phyloP scores from a whole-genome alignment of 2,329 filamentous ascomycete genomes.

The Neoarthrinium moseri region DNA sequence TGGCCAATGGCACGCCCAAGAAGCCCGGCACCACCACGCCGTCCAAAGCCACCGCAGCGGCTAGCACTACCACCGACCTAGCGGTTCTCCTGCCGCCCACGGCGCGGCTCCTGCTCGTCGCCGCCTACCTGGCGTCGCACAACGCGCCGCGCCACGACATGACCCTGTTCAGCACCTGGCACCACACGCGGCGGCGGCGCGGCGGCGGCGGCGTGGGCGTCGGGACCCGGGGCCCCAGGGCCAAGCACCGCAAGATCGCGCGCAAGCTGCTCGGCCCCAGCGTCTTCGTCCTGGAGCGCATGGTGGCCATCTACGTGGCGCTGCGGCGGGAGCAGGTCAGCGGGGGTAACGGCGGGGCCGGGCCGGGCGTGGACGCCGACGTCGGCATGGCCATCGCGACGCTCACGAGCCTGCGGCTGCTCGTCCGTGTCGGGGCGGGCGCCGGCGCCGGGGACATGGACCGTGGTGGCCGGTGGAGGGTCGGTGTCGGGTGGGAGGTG shows the following conservation, averaged over 20 bases:
- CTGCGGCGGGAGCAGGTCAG: constrained; percentile 56
- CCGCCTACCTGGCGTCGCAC: constrained; percentile 79
- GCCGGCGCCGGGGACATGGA: constrained; percentile 68
- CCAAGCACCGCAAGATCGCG: constrained; percentile 69
- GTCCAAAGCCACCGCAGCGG: background rate
- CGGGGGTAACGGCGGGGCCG: constrained; percentile 22
- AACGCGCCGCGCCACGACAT: constrained; percentile 73
- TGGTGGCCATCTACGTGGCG: constrained; percentile 74
- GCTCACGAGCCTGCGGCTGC: constrained; percentile 65
- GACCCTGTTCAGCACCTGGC: constrained; percentile 72
- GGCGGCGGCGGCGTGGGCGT: constrained; percentile 38
- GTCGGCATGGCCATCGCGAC: constrained; percentile 68
- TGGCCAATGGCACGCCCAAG: constrained; percentile 10
- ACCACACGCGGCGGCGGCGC: constrained; percentile 50
- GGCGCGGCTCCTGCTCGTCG: constrained; percentile 70
- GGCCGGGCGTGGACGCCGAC: constrained; percentile 48
- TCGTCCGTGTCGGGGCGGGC: constrained; percentile 63
- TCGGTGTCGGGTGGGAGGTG: constrained; percentile 78
- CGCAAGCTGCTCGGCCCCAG: constrained; percentile 75
- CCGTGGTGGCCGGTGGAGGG: constrained; percentile 70
- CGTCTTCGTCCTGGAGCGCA: constrained; percentile 73
- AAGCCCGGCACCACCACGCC: constrained; percentile 14
- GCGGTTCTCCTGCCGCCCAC: constrained; percentile 65
- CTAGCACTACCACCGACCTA: constrained; percentile 39
- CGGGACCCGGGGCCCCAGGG: constrained; percentile 26